phyloP scores from a whole-genome alignment of 495 filamentous ascomycete genomes.

The Annulohypoxylon nitens region DNA sequence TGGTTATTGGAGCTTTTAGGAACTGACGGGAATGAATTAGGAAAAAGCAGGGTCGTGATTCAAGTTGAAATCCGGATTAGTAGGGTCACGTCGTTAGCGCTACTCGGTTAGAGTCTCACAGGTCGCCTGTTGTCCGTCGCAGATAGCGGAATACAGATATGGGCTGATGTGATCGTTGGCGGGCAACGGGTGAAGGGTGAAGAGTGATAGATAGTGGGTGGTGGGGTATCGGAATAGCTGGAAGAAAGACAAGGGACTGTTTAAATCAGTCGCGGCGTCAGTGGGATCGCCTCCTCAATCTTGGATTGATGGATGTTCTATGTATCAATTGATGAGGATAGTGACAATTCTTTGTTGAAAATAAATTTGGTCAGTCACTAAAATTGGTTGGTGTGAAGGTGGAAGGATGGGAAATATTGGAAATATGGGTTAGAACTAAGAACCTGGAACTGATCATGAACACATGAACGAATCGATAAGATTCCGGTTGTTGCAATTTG shows the following conservation, averaged over 20 bases:
- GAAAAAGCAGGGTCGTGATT: not conserved
- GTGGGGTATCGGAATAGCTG: slow-evolving; percentile 15
- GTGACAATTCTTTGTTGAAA: slow-evolving; percentile 24
- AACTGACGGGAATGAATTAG: not conserved
- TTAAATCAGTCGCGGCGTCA: slow-evolving; percentile 8
- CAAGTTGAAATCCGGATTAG: slow-evolving; percentile 8
- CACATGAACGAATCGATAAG: not conserved
- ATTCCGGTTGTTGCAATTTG: slow-evolving; percentile 3
- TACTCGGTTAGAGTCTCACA: not conserved
- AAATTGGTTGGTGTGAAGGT: slow-evolving; percentile 1
- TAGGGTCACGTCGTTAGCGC: slow-evolving; percentile 20
- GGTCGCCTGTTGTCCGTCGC: not conserved
- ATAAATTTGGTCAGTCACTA: not conserved
- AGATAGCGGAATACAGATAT: not conserved
- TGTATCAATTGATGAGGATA: slow-evolving; percentile 14
- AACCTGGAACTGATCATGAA: not conserved
- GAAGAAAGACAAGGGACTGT: slow-evolving; percentile 2
- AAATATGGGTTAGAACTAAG: slow-evolving; percentile 10
- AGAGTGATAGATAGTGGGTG: slow-evolving; percentile 13
- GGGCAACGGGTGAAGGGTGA: not conserved
- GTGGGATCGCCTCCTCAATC: not conserved
- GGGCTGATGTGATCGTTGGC: slow-evolving; percentile 3
- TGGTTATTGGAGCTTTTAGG: not conserved
- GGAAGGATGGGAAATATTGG: not conserved
- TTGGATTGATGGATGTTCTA: slow-evolving; percentile 1